A percentile compares a stretch with the other conserved stretches of the same genome.
Conservation (phyloP, 805 yeast species). For the Metschnikowia picachoensis region DNA sequence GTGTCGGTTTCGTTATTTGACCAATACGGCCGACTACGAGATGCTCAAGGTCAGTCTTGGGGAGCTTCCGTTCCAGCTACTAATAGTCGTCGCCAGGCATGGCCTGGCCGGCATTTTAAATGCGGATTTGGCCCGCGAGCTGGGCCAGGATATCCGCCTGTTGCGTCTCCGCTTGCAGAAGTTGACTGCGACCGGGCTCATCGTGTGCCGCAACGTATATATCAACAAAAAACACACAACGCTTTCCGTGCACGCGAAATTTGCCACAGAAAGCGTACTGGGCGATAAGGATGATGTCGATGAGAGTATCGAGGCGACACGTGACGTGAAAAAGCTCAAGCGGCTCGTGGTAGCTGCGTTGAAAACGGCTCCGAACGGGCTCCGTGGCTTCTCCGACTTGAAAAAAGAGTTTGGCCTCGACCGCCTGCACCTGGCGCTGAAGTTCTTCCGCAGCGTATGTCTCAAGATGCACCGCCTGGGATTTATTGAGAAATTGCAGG, state of each 20-base stretch:
- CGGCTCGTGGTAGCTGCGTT: conserved; percentile 44
- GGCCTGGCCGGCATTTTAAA: conserved; percentile 58
- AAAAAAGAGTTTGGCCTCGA: conserved; percentile 55
- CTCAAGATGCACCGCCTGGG: conserved; percentile 43
- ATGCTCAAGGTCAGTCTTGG: conserved; percentile 53
- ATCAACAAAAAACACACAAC: conserved; percentile 50
- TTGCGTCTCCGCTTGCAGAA: conserved; percentile 58
- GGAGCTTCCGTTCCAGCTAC: conserved; percentile 47
- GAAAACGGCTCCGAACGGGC: conserved; percentile 54
- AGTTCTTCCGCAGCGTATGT: conserved; percentile 47
- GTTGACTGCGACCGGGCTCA: conserved; percentile 47
- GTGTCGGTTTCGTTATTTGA: conserved; percentile 53
- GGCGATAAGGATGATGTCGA: conserved; percentile 13
- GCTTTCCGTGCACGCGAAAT: conserved; percentile 49
- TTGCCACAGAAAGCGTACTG: conserved; percentile 27
- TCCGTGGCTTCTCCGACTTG: conserved; percentile 59
- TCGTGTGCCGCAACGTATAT: conserved; percentile 36
- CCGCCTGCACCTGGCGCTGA: conserved; percentile 34
- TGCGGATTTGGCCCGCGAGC: conserved; percentile 47
- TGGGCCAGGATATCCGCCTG: conserved; percentile 71
- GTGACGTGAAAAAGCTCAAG: conserved; percentile 28
- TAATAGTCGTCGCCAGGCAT: conserved; percentile 57
- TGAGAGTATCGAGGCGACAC: conserved; percentile 19
- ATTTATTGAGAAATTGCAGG: conserved; percentile 48
- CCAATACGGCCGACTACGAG: conserved; percentile 46